phyloP scores from a whole-genome alignment of 1,284 basidiomycete species.

The Leccinum proximum region DNA sequence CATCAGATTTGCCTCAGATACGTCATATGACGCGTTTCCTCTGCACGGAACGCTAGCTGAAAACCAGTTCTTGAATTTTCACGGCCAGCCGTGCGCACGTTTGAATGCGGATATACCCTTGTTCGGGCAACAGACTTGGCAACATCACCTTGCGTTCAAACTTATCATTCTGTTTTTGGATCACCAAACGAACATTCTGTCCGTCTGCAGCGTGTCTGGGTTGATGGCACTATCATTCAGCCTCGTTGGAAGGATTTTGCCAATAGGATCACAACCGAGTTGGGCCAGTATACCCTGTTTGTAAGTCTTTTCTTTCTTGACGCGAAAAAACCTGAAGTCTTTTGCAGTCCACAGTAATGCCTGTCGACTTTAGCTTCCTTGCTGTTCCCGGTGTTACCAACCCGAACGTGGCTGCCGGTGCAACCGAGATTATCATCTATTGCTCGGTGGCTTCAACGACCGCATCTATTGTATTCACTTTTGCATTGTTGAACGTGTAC shows the following conservation, averaged over 20 bases:
- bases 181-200: constrained; percentile 12
- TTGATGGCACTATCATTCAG: constrained; percentile 21
- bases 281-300: constrained; percentile 47
- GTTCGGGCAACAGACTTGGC: constrained; percentile 13
- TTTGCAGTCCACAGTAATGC: constrained; percentile 24
- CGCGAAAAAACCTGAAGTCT: neutral
- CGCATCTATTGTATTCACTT: constrained; percentile 19
- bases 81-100: constrained; percentile 14
- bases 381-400: constrained; percentile 11
- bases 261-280: constrained; percentile 42
- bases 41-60: constrained; percentile 13
- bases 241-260: constrained; percentile 35
- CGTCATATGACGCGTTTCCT: neutral
- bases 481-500: constrained; percentile 18
- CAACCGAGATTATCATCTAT: constrained; percentile 15
- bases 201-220: constrained; percentile 23
- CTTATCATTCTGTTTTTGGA: constrained; percentile 11
- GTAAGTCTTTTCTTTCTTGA: constrained; percentile 31
- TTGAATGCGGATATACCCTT: constrained; percentile 15
- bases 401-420: neutral
- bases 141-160: constrained; percentile 6
- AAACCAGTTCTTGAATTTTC: constrained; percentile 18
- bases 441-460: constrained; percentile 12
- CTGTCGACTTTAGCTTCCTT: constrained; percentile 20
- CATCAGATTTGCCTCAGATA: neutral